These are phyloP conservation scores for Spinellus fusiger DNA, from an alignment of 192 early-diverging fungal genomes.

Conservation along the genomic window DNA sequence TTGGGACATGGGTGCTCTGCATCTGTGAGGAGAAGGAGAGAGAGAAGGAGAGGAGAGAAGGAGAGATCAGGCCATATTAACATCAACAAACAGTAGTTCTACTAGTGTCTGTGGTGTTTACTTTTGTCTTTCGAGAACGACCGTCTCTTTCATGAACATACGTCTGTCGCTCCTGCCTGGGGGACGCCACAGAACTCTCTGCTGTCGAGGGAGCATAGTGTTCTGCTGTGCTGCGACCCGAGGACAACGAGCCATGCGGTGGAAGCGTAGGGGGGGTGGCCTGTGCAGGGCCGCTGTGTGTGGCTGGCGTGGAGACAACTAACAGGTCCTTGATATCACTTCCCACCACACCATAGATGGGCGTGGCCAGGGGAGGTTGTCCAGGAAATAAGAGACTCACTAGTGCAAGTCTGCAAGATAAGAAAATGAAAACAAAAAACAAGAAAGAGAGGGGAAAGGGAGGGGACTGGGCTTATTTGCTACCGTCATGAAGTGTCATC, in stretches of 20 bases:
- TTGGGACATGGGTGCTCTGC: too few species aligned
- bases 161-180: background rate
- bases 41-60: too few species aligned
- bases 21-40: too few species aligned
- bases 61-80: too few species aligned
- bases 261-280: conserved; percentile 4
- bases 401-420: too few species aligned
- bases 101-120: background rate
- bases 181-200: background rate
- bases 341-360: conserved; percentile 52
- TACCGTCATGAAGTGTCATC: conserved; percentile 59
- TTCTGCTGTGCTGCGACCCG: background rate
- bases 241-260: background rate
- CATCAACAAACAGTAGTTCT: too few species aligned
- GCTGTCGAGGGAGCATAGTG: background rate
- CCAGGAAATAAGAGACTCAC: conserved; percentile 25
- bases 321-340: conserved; percentile 60
- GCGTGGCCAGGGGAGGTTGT: conserved; percentile 27
- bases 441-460: background rate
- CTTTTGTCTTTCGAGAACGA: background rate
- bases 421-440: too few species aligned
- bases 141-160: background rate
- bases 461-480: background rate
- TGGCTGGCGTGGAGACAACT: conserved; percentile 36
- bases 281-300: conserved; percentile 6